Base-by-base conservation (phyloP, 2,329 filamentous ascomycete species). In the Exophiala xenobiotica region DNA sequence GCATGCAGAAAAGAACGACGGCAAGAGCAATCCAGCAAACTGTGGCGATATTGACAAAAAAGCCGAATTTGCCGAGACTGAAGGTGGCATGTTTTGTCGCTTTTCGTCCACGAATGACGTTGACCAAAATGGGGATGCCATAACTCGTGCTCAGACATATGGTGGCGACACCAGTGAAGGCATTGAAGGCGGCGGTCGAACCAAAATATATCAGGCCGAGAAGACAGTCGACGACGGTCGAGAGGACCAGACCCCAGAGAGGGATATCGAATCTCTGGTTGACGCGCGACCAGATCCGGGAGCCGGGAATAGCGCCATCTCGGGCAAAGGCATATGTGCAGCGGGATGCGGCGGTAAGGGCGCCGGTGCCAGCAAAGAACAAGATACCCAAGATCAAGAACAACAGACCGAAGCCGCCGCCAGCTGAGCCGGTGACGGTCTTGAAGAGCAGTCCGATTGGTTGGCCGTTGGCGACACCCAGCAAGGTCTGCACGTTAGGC, bases 351-450 rank as follows among this genome's bases (percentile, higher is more conserved):
- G 75, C 78, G 4, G 76, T 78, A 46, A 74, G 62, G 55, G 74
- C 77, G 12, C 74, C 73, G 44, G 77, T 60, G 1, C 74, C 74
- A 0, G 76, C 77, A 27, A 90, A 85, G 66, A 91, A 90, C 20
- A 91, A 77, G 57, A 92, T 78, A 4, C 70, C 70, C 19, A 78
- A 67, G 54, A 79, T 69, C 44, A 78, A 58, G 0, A 65, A 64
- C 56, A 76, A 72, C 8, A 78, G 64, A 1, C 72, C 69, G 49
- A 77, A 73, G 2, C 75, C 75, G 9, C 74, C 76, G 2, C 64
- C 70, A 35, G 65, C 71, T 56, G 63, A 73, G 2, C 63, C 55
- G 2, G 75, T 61, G 1, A 74, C 75, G 27, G 71, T 68, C 56
- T 72, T 65, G 63, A 75, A 78, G 3, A 78, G 67, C 92, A 73